Evolutionary conservation across 495 filamentous ascomycete species (phyloP).

Genomic region (Penicillium argentinense): DNA sequence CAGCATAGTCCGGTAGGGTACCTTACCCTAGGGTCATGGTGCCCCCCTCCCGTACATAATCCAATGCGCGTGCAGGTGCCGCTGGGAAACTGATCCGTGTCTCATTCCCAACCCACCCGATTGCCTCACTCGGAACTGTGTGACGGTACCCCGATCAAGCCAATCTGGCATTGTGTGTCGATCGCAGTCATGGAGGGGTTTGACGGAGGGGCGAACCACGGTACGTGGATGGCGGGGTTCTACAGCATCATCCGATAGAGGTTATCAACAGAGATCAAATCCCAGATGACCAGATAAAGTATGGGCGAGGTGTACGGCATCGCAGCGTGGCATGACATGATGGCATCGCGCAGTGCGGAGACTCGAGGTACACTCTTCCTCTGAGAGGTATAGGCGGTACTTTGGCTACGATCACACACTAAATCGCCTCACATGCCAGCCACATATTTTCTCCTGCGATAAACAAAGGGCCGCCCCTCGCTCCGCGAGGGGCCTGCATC

Average conservation of each 20-base stretch:
- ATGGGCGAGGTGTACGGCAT: no score
- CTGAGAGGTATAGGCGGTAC: no score
- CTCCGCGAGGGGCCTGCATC: slow-evolving; percentile 17
- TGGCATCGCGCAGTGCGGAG: not conserved
- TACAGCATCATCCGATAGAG: no score
- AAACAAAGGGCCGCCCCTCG: slow-evolving; percentile 4
- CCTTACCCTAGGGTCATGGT: no score
- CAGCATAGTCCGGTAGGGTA: no score
- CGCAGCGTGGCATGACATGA: no score
- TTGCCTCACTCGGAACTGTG: slow-evolving; percentile 16
- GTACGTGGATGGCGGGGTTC: slow-evolving; percentile 8
- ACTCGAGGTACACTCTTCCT: no score
- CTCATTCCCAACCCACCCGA: slow-evolving; percentile 21
- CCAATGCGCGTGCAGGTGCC: no score
- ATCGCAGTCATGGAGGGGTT: slow-evolving; percentile 20
- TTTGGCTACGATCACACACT: slow-evolving; percentile 19
- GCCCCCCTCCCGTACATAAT: no score
- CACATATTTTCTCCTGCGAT: slow-evolving; percentile 14
- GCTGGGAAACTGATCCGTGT: slow-evolving; percentile 19
- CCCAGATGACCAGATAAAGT: not conserved
- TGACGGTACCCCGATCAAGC: slow-evolving; percentile 8
- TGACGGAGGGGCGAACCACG: slow-evolving; percentile 21
- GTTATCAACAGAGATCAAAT: slow-evolving; percentile 1
- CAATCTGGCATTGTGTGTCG: slow-evolving; percentile 17
- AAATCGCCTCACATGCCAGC: slow-evolving; percentile 28